Evolutionary conservation across 805 yeast species (phyloP).

Genomic region (Metschnikowia anglica): DNA sequence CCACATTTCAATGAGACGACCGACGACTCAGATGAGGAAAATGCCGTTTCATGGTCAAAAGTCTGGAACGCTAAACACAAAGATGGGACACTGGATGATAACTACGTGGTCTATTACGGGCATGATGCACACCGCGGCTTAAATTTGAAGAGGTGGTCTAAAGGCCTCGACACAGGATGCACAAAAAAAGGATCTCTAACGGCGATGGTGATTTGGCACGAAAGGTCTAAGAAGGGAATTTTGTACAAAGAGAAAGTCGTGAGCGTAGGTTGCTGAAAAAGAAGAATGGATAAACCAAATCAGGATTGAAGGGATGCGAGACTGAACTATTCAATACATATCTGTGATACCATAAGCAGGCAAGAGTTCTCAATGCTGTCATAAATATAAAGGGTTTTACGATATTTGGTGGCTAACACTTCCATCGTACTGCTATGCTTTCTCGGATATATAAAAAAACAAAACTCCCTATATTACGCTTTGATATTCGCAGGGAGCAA

Average conservation of each 20-base stretch:
- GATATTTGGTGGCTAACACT: background rate
- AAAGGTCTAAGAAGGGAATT: slow-evolving; percentile 9
- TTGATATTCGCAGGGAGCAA: too few relatives aligned
- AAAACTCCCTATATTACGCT: too few relatives aligned
- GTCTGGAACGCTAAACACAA: slow-evolving; percentile 51
- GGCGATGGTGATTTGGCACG: slow-evolving; percentile 52
- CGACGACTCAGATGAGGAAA: slow-evolving; percentile 39
- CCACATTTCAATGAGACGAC: slow-evolving; percentile 62
- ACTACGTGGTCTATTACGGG: slow-evolving; percentile 68
- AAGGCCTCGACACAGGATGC: slow-evolving; percentile 84
- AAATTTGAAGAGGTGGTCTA: slow-evolving; percentile 59
- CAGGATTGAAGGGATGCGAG: too few relatives aligned
- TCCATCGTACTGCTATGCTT: background rate
- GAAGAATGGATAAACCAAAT: background rate
- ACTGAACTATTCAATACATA: too few relatives aligned
- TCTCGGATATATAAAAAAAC: too few relatives aligned
- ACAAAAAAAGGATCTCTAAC: slow-evolving; percentile 68
- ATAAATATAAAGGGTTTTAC: too few relatives aligned
- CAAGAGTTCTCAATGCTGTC: too few relatives aligned
- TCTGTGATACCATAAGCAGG: background rate
- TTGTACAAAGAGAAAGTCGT: slow-evolving; percentile 16
- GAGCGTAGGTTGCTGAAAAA: slow-evolving; percentile 13
- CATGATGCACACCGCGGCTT: slow-evolving; percentile 85
- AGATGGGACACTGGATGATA: slow-evolving; percentile 29
- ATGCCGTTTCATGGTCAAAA: slow-evolving; percentile 55